A percentile compares a stretch with the other conserved stretches of the same genome.
phyloP scores from a whole-genome alignment of 306 rosid genomes.

The Trichosanthes truncata region DNA sequence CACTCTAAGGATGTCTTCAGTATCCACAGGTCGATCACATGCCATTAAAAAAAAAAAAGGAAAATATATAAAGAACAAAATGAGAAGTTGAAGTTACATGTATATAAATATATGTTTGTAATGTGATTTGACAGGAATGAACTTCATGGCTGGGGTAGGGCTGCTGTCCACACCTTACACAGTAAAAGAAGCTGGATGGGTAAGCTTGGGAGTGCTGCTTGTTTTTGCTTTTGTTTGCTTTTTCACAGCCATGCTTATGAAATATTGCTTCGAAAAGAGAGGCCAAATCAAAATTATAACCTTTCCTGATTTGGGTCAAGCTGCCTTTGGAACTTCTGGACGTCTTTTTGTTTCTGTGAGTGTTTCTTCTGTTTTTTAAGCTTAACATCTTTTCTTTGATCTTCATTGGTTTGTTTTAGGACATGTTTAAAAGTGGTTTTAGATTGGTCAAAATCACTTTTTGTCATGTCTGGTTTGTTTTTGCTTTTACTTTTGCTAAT shows the following conservation, averaged over 20 bases:
- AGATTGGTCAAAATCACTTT: no score
- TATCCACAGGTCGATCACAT: no score
- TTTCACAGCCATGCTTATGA: constrained; percentile 75
- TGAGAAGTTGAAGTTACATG: no score
- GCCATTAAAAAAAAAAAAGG: no score
- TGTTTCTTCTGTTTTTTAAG: neutral
- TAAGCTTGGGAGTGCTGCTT: constrained; percentile 44
- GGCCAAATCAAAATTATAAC: constrained; percentile 27
- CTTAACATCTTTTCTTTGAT: no score
- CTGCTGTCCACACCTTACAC: constrained; percentile 65
- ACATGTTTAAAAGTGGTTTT: no score
- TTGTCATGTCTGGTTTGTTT: neutral
- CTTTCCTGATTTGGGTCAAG: constrained; percentile 78
- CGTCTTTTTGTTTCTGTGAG: constrained; percentile 59
- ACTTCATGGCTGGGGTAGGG: constrained; percentile 80
- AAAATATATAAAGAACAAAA: no score
- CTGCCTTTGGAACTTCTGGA: constrained; percentile 72
- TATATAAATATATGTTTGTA: no score
- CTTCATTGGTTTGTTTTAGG: no score
- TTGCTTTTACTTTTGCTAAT: neutral
- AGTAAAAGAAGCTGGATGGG: constrained; percentile 70
- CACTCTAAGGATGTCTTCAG: no score
- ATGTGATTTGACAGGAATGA: constrained; percentile 37
- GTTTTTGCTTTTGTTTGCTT: constrained; percentile 57
- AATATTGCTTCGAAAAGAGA: constrained; percentile 49